Conservation (phyloP, 2,329 filamentous ascomycete genomes). For the Curvularia spicifera region DNA sequence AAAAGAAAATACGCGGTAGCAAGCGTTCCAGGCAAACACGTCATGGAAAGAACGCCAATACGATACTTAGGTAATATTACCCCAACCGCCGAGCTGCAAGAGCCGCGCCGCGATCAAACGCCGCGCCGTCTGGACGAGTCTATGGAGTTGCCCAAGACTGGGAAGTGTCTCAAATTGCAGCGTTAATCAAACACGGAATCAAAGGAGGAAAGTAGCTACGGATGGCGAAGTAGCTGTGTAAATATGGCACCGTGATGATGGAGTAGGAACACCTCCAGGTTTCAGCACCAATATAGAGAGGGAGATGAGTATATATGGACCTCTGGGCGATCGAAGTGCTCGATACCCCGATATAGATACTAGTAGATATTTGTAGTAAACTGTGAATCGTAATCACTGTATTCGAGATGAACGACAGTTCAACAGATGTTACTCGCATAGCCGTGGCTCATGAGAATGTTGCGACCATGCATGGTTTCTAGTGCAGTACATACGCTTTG, state of each 20-base stretch:
- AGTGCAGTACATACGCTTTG: background rate
- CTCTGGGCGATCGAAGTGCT: slow-evolving; percentile 30
- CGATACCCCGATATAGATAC: slow-evolving; percentile 11
- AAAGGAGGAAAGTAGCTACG: background rate
- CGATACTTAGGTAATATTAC: background rate
- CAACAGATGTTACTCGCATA: background rate
- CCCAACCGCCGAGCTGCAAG: background rate
- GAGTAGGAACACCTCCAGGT: background rate
- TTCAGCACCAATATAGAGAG: background rate
- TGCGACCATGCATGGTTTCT: background rate
- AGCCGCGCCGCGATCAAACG: background rate
- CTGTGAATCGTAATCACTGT: background rate
- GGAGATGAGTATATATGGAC: background rate
- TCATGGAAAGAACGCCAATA: background rate
- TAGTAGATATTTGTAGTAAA: slow-evolving; percentile 1
- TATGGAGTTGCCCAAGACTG: background rate
- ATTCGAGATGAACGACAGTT: background rate
- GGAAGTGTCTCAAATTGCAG: background rate
- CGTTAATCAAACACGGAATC: background rate
- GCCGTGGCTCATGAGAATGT: background rate
- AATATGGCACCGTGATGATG: slow-evolving; percentile 3
- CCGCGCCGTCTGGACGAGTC: background rate
- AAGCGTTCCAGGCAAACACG: background rate
- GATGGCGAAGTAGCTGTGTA: background rate
- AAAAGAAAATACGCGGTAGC: background rate